Evolutionary conservation across 2,329 filamentous ascomycete genomes (phyloP).

Genomic region (Torrubiellomyces zombiae): DNA sequence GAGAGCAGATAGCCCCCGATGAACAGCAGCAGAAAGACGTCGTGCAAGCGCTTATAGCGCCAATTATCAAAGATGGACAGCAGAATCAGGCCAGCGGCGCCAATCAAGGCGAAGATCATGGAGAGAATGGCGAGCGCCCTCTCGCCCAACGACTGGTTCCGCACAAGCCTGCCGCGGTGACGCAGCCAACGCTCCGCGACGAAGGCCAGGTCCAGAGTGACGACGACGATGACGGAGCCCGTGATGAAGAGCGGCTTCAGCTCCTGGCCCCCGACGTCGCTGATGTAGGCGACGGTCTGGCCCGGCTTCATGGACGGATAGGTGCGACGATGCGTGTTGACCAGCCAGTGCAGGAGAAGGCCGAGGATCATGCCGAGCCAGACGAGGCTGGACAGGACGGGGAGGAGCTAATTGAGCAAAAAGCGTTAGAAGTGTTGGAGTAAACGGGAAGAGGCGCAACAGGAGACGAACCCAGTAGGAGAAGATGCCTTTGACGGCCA

Average conservation of each 20-base stretch:
- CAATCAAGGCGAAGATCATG: slow-evolving; percentile 54
- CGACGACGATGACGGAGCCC: slow-evolving; percentile 52
- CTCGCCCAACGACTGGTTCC: slow-evolving; percentile 48
- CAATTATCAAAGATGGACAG: slow-evolving; percentile 74
- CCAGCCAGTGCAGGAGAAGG: slow-evolving; percentile 54
- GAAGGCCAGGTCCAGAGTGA: slow-evolving; percentile 71
- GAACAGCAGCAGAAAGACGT: slow-evolving; percentile 66
- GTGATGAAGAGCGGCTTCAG: slow-evolving; percentile 68
- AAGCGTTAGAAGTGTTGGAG: no score
- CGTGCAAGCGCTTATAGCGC: slow-evolving; percentile 50
- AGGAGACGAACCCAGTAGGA: slow-evolving; percentile 26
- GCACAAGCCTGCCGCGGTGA: slow-evolving; percentile 61
- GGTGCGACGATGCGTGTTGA: slow-evolving; percentile 32
- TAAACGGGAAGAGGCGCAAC: no score
- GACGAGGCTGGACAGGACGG: slow-evolving; percentile 47
- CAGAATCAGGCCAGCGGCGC: slow-evolving; percentile 65
- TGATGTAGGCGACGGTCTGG: slow-evolving; percentile 57
- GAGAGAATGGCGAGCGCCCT: slow-evolving; percentile 44
- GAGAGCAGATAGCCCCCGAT: slow-evolving; percentile 73
- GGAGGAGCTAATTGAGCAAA: no score
- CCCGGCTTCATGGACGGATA: slow-evolving; percentile 42
- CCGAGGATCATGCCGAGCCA: slow-evolving; percentile 54
- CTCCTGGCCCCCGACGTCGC: slow-evolving; percentile 41
- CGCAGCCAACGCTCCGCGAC: slow-evolving; percentile 70
- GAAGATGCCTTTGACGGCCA: slow-evolving; percentile 15